Percentiles rank a stretch among this genome's conserved stretches.
Conservation (phyloP, 306 rosid species). For the Gastrolobium villosum region DNA sequence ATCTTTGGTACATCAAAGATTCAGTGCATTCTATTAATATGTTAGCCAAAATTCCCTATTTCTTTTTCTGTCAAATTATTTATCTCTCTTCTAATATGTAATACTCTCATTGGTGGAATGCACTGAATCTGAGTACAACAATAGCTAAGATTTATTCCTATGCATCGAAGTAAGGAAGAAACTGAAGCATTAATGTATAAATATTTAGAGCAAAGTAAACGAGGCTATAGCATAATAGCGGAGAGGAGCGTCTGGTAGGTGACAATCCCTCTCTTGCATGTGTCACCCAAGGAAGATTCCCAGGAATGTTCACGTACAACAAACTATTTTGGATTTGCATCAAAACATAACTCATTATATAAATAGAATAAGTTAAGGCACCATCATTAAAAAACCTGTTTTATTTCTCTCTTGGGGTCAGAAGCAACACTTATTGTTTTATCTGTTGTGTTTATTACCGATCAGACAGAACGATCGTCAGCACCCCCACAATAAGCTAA, state of each 20-base stretch:
- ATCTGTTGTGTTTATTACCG: neutral
- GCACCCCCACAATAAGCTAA: conserved; percentile 1
- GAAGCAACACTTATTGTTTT: conserved; percentile 9
- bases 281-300: conserved; percentile 43
- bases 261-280: conserved; percentile 35
- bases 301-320: conserved; percentile 43
- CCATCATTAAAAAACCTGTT: neutral
- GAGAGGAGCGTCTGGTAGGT: conserved; percentile 6
- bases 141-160: no score
- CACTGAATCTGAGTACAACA: no score
- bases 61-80: no score
- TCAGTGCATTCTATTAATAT: no score
- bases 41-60: no score
- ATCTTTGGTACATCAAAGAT: no score
- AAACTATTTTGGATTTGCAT: conserved; percentile 31
- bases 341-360: neutral
- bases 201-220: neutral
- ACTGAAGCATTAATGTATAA: neutral
- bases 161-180: neutral
- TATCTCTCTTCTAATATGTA: no score
- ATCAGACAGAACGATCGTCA: neutral
- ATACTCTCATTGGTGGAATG: no score
- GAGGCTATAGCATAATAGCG: neutral
- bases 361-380: neutral
- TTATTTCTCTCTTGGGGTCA: neutral